These are phyloP conservation scores for Boletus reticulatus DNA, from an alignment of 768 basidiomycete species.

Conservation along the genomic window DNA sequence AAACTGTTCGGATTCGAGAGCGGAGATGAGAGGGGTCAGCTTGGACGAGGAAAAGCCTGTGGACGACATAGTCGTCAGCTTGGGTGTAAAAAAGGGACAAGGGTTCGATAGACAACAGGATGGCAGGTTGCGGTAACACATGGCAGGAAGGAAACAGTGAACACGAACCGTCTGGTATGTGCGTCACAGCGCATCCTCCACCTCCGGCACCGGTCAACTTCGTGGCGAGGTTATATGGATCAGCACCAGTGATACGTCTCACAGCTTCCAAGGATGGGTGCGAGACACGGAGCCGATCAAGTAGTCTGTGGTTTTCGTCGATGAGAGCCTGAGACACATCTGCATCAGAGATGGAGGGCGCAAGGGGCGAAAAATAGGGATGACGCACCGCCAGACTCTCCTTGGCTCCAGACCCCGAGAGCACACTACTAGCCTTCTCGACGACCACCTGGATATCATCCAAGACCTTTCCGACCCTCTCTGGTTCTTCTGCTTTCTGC, in stretches of 20 bases:
- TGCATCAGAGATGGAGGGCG: not conserved
- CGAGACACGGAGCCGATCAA: slow-evolving; percentile 85
- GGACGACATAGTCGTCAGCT: not conserved
- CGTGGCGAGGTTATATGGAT: slow-evolving; percentile 74
- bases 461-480: slow-evolving; percentile 73
- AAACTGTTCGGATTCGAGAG: slow-evolving; percentile 39
- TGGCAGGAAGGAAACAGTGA: not conserved
- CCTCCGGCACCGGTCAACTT: slow-evolving; percentile 98
- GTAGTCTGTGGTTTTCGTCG: slow-evolving; percentile 83
- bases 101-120: not conserved
- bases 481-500: slow-evolving; percentile 81
- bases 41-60: slow-evolving; percentile 67
- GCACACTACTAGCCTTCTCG: slow-evolving; percentile 71
- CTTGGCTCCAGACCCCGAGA: slow-evolving; percentile 51
- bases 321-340: slow-evolving; percentile 62
- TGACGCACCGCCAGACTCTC: slow-evolving; percentile 53
- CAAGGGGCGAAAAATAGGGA: not conserved
- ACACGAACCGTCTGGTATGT: slow-evolving; percentile 85
- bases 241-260: slow-evolving; percentile 58
- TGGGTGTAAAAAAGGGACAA: not conserved
- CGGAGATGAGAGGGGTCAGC: slow-evolving; percentile 56
- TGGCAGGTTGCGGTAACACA: not conserved
- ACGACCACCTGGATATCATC: slow-evolving; percentile 81
- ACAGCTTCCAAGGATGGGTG: slow-evolving; percentile 87
- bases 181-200: slow-evolving; percentile 95